Evolutionary conservation across 2,329 filamentous ascomycete genomes (phyloP).

Genomic region (Aspergillus carbonarius): DNA sequence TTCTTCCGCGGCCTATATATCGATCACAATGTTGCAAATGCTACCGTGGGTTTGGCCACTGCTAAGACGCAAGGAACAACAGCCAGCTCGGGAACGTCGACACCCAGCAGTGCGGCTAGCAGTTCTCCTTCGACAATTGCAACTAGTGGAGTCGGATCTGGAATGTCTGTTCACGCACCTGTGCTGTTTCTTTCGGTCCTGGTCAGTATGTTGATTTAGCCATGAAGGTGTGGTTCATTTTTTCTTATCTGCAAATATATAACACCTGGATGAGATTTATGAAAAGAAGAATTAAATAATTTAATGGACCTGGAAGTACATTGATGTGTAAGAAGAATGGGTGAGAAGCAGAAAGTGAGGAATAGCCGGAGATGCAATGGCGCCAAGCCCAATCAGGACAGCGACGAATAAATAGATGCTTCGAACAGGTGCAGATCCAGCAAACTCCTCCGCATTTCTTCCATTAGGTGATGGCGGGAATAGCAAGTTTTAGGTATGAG

Average conservation of each 20-base stretch:
- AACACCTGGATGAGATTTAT: not conserved
- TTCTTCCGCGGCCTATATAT: conserved; percentile 6
- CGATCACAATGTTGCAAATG: conserved; percentile 1
- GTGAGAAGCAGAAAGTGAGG: no score
- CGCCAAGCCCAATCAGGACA: no score
- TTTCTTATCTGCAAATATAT: not conserved
- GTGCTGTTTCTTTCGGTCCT: not conserved
- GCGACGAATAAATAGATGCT: no score
- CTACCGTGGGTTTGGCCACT: not conserved
- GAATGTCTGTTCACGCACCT: not conserved
- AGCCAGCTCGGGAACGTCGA: not conserved
- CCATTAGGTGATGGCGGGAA: no score
- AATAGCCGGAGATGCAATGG: no score
- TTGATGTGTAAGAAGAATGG: no score
- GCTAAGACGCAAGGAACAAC: not conserved
- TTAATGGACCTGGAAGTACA: no score
- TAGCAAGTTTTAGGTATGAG: no score
- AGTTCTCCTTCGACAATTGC: not conserved
- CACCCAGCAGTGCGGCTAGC: not conserved
- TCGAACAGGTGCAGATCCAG: no score
- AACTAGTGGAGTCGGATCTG: not conserved
- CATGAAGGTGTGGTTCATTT: not conserved
- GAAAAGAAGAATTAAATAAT: no score
- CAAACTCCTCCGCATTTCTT: no score
- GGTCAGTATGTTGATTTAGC: not conserved